A percentile compares a stretch with the other conserved stretches of the same genome.
phyloP scores from a whole-genome alignment of 1,284 basidiomycete genomes.

The Dichomitus squalens region DNA sequence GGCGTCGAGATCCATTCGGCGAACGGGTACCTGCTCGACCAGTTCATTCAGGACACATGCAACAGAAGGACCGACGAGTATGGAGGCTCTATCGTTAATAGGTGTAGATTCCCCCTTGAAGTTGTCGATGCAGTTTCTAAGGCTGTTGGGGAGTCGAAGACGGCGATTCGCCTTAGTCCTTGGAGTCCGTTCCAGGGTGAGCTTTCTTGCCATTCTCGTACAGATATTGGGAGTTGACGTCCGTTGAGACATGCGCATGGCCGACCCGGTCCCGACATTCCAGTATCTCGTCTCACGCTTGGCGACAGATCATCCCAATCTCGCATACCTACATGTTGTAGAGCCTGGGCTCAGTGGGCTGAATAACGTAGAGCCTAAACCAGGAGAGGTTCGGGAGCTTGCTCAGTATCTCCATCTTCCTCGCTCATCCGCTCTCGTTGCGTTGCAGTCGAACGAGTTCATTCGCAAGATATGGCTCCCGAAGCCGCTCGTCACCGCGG shows the following conservation, averaged over 20 bases:
- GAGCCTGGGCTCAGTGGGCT: conserved; percentile 38
- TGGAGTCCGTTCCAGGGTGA: conserved; percentile 45
- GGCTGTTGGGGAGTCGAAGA: conserved; percentile 41
- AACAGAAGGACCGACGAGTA: conserved; percentile 64
- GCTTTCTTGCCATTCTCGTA: too few relatives aligned
- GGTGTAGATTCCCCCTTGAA: conserved; percentile 50
- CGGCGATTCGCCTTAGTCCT: conserved; percentile 57
- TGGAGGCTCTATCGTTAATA: conserved; percentile 59
- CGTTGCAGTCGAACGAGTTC: conserved; percentile 31
- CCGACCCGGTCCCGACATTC: conserved; percentile 50
- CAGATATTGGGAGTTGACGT: not conserved
- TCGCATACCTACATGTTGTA: conserved; percentile 59
- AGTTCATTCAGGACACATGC: conserved; percentile 43
- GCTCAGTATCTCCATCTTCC: not conserved
- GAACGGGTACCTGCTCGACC: conserved; percentile 45
- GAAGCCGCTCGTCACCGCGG: conserved; percentile 36
- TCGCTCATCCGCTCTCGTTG: not conserved
- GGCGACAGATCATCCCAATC: conserved; percentile 40
- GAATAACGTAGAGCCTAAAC: conserved; percentile 4
- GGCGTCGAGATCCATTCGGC: conserved; percentile 40
- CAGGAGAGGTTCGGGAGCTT: not conserved
- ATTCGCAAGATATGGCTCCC: conserved; percentile 33
- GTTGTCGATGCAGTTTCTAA: conserved; percentile 52
- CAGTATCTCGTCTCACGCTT: conserved; percentile 39
- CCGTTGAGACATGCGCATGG: conserved; percentile 40